Evolutionary conservation across 2,329 filamentous ascomycete genomes (phyloP).

Genomic region (Phoma herbarum): DNA sequence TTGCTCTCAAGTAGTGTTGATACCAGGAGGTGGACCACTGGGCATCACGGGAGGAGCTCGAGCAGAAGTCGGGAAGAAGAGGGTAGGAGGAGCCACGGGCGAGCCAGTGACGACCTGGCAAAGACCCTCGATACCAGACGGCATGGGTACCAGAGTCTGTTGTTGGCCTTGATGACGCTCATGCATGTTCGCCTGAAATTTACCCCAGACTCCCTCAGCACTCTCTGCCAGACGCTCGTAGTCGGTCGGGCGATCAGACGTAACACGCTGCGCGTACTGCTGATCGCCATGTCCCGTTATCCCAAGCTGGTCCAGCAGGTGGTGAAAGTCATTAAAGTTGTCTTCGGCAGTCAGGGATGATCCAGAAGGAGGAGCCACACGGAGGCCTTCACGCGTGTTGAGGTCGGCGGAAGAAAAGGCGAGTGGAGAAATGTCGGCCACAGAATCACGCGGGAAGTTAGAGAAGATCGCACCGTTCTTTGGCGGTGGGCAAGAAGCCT

Average conservation of each 20-base stretch:
- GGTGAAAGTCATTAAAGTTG: not conserved
- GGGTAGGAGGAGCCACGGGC: not conserved
- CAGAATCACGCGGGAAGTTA: not conserved
- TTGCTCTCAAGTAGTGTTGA: not conserved
- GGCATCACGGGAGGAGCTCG: not conserved
- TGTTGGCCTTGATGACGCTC: not conserved
- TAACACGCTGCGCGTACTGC: not conserved
- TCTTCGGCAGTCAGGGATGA: not conserved
- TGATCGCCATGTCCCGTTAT: not conserved
- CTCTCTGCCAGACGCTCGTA: not conserved
- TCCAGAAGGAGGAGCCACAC: no score
- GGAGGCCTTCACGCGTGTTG: not conserved
- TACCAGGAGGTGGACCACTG: not conserved
- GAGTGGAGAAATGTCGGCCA: not conserved
- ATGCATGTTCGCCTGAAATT: not conserved
- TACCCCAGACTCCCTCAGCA: not conserved
- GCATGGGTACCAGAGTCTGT: not conserved
- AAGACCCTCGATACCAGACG: not conserved
- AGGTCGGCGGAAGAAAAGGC: fast-evolving
- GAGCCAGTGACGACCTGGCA: not conserved
- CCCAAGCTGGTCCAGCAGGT: not conserved
- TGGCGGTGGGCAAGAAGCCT: not conserved
- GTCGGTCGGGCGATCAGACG: not conserved
- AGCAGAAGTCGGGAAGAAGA: not conserved
- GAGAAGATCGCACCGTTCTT: not conserved